Evolutionary conservation across 1,284 basidiomycete species (phyloP).

Genomic region (Puccinia hordei): DNA sequence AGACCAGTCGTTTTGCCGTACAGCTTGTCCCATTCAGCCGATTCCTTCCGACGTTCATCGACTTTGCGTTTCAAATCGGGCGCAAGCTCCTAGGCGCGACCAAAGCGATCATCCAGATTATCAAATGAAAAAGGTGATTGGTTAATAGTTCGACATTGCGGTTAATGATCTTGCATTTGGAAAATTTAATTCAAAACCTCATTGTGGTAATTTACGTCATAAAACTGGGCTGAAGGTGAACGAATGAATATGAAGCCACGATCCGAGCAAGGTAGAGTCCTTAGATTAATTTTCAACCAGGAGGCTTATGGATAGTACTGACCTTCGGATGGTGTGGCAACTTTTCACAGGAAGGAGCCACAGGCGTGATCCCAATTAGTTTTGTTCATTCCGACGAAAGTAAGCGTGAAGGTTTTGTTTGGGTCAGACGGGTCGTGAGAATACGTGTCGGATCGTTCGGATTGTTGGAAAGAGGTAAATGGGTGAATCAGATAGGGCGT

Average conservation of each 20-base stretch:
- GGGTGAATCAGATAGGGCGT: too few species aligned
- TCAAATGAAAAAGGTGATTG: neutral
- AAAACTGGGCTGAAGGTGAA: constrained; percentile 22
- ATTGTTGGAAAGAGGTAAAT: too few species aligned
- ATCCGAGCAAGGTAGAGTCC: neutral
- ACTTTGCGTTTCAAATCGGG: constrained; percentile 37
- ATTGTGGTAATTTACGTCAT: constrained; percentile 30
- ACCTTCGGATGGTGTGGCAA: constrained; percentile 45
- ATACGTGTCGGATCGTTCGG: too few species aligned
- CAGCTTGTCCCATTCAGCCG: constrained; percentile 38
- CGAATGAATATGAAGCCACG: neutral
- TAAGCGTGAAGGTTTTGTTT: too few species aligned
- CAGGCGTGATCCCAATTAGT: neutral
- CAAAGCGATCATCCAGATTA: neutral
- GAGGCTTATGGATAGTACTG: neutral
- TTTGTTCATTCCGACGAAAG: neutral
- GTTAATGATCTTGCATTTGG: neutral
- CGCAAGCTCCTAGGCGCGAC: constrained; percentile 10
- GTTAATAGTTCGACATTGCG: neutral
- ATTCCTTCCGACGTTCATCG: constrained; percentile 26
- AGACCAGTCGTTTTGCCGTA: constrained; percentile 36
- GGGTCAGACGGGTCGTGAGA: neutral
- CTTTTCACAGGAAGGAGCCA: neutral
- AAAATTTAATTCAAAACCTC: neutral
- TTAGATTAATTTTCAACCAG: neutral